Evolutionary conservation across 805 yeast species (phyloP).

Genomic region (Novakomyces olei): DNA sequence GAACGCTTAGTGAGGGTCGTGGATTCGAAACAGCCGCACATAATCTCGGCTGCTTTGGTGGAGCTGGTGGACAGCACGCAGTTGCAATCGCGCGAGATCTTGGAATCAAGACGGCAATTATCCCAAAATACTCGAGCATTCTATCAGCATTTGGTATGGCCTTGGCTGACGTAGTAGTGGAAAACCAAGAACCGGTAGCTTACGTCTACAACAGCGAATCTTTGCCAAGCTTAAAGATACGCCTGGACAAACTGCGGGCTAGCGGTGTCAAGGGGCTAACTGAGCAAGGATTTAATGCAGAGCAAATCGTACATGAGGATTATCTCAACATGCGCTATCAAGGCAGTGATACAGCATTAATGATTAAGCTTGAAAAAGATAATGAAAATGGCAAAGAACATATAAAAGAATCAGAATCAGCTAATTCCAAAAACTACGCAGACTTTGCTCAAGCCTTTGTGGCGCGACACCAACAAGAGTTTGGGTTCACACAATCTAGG

Average conservation of each 20-base stretch:
- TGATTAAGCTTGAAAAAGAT: conserved; percentile 24
- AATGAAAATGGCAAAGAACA: too few species aligned
- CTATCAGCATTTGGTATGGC: conserved; percentile 77
- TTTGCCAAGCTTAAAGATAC: conserved; percentile 18
- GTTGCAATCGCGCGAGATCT: conserved; percentile 49
- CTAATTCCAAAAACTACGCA: conserved; percentile 5
- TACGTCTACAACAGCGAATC: conserved; percentile 18
- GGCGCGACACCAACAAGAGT: conserved; percentile 40
- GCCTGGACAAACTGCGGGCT: conserved; percentile 24
- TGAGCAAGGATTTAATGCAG: conserved; percentile 31
- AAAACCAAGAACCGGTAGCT: conserved; percentile 50
- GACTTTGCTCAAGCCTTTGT: conserved; percentile 28
- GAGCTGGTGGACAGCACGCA: conserved; percentile 87
- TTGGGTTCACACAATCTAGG: conserved; percentile 42
- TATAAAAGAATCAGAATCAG: too few species aligned
- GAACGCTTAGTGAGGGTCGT: conserved; percentile 65
- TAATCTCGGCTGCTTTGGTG: conserved; percentile 64
- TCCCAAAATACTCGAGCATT: conserved; percentile 64
- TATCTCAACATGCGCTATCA: conserved; percentile 58
- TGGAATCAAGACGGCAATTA: conserved; percentile 44
- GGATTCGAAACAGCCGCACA: conserved; percentile 49
- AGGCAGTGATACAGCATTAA: conserved; percentile 75
- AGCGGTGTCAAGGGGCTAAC: conserved; percentile 22
- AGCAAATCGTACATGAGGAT: conserved; percentile 32
- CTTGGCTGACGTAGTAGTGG: conserved; percentile 65